Evolutionary conservation across 176 grass and related monocot species (phyloP).

Genomic region (Aegilops umbellulata): DNA sequence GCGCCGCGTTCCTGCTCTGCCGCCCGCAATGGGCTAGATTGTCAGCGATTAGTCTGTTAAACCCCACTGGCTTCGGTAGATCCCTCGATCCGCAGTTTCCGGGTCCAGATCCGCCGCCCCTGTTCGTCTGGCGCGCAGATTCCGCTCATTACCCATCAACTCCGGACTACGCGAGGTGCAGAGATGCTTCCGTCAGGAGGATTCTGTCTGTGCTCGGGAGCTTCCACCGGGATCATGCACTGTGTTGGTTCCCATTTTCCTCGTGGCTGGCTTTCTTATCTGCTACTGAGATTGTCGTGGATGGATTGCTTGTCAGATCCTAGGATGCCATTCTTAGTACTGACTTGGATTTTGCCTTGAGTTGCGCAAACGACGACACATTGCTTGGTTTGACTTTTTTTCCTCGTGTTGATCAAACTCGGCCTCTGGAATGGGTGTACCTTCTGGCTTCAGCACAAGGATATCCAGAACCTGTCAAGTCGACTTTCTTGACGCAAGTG

Average conservation of each 20-base stretch:
- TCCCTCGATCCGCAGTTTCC: background rate
- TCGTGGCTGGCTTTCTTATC: background rate
- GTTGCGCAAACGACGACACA: background rate
- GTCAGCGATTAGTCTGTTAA: background rate
- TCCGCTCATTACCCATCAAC: background rate
- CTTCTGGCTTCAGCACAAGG: background rate
- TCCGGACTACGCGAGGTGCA: background rate
- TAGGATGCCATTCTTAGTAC: background rate
- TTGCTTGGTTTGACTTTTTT: background rate
- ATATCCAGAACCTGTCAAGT: background rate
- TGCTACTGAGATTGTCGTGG: slow-evolving; percentile 3
- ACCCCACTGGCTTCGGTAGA: background rate
- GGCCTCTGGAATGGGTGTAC: background rate
- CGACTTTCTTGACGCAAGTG: background rate
- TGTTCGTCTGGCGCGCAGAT: background rate
- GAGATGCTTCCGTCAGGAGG: background rate
- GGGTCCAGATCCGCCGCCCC: background rate
- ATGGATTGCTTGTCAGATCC: slow-evolving; percentile 22
- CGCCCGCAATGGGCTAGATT: background rate
- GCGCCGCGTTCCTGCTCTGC: background rate
- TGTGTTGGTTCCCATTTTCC: background rate
- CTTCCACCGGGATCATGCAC: background rate
- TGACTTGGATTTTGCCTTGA: background rate
- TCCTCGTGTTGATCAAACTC: background rate
- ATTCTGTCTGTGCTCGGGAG: background rate